Percentiles rank a stretch among this genome's conserved stretches.
Evolutionary conservation across 768 basidiomycete species (phyloP).

Genomic region (Phlebiopsis gigantea): DNA sequence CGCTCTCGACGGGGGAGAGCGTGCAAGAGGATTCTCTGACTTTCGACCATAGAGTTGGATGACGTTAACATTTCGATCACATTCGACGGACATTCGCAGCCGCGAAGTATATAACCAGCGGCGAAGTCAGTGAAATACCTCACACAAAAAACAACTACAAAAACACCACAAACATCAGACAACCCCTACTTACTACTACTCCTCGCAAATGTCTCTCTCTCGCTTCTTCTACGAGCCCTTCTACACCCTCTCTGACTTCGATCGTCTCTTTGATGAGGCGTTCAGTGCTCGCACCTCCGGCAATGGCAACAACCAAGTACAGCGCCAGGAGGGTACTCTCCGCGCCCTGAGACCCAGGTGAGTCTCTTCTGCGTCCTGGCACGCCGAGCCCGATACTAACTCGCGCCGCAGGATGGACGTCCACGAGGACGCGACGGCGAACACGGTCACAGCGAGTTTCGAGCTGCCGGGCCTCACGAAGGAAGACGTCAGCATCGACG

Average conservation of each 20-base stretch:
- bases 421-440: conserved; percentile 33
- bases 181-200: not conserved
- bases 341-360: conserved; percentile 2
- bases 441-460: conserved; percentile 43
- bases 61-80: not conserved
- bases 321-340: not conserved
- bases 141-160: not conserved
- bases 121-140: not conserved
- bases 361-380: not conserved
- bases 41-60: no score
- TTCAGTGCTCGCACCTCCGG: conserved; percentile 18
- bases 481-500: conserved; percentile 39
- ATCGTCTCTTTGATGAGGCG: conserved; percentile 38
- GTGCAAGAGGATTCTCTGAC: no score
- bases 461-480: conserved; percentile 51
- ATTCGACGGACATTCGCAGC: not conserved
- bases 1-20: no score
- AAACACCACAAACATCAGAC: not conserved
- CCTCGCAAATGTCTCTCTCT: conserved; percentile 9
- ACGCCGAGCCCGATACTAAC: not conserved
- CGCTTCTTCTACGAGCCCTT: conserved; percentile 37
- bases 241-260: conserved; percentile 33
- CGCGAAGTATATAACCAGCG: not conserved
- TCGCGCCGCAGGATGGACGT: conserved; percentile 20
- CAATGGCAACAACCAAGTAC: not conserved